These are phyloP conservation scores for Ophiosphaerella herpotricha DNA, from an alignment of 2,329 filamentous ascomycete species.

Conservation along the genomic window DNA sequence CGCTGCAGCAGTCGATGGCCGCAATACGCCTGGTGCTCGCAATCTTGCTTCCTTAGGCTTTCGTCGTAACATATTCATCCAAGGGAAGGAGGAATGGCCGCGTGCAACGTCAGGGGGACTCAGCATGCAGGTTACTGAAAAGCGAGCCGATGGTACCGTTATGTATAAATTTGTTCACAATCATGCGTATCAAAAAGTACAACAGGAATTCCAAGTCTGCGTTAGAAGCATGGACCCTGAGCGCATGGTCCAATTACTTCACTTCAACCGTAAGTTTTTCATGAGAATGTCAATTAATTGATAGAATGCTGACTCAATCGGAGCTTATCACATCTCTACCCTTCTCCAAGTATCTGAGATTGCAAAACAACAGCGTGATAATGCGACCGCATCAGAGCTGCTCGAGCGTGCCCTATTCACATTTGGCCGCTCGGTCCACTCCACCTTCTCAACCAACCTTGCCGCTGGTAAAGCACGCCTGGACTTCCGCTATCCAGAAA, in stretches of 20 bases:
- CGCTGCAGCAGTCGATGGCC: constrained; percentile 60
- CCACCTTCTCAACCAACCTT: constrained; percentile 76
- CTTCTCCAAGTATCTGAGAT: constrained; percentile 93
- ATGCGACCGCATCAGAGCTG: constrained; percentile 82
- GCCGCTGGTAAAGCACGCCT: constrained; percentile 79
- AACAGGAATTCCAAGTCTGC: constrained; percentile 74
- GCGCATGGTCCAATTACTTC: constrained; percentile 75
- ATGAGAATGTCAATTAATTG: background rate
- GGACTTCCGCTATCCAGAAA: constrained; percentile 80
- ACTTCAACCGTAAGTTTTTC: constrained; percentile 60
- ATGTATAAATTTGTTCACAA: constrained; percentile 83
- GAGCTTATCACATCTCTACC: constrained; percentile 87
- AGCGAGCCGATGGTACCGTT: constrained; percentile 61
- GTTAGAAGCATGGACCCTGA: constrained; percentile 87
- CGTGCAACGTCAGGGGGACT: constrained; percentile 77
- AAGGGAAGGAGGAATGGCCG: constrained; percentile 88
- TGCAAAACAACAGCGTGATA: constrained; percentile 87
- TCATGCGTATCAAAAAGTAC: constrained; percentile 71
- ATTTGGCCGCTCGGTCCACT: constrained; percentile 86
- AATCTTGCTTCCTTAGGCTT: constrained; percentile 73
- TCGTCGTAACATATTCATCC: constrained; percentile 80
- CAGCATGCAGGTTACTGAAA: constrained; percentile 73
- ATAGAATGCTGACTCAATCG: constrained; percentile 20
- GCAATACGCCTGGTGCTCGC: constrained; percentile 60
- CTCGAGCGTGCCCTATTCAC: constrained; percentile 90